phyloP scores from a whole-genome alignment of 148 eudicot genomes.

The Beta vulgaris region DNA sequence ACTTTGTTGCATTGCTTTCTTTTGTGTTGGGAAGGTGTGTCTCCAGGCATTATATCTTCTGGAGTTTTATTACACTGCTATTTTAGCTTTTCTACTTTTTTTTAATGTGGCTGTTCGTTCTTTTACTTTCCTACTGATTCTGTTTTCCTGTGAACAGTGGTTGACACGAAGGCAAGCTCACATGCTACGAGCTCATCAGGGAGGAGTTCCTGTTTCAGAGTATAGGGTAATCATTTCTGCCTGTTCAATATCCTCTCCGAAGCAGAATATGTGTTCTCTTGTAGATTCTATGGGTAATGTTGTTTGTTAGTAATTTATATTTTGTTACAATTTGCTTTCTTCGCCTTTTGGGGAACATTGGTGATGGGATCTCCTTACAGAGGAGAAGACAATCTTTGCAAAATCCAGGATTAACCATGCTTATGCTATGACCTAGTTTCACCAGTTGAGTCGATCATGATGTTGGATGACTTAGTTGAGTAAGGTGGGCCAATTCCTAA shows the following conservation, averaged over 20 bases:
- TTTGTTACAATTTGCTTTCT: background rate
- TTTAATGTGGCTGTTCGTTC: background rate
- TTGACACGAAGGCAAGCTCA: conserved; percentile 79
- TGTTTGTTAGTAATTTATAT: background rate
- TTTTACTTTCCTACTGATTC: background rate
- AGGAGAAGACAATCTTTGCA: background rate
- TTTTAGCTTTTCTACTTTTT: background rate
- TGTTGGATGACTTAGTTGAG: background rate
- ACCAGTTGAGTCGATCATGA: background rate
- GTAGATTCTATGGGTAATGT: background rate
- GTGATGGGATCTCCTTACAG: background rate
- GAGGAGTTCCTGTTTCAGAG: conserved; percentile 89
- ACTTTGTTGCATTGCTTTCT: conserved; percentile 76
- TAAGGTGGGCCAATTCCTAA: background rate
- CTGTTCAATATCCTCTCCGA: background rate
- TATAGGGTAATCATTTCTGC: conserved; percentile 58
- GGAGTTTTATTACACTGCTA: background rate
- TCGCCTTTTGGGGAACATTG: background rate
- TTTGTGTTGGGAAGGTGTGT: conserved; percentile 72
- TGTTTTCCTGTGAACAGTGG: conserved; percentile 48
- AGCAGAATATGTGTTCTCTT: background rate
- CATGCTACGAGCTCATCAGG: conserved; percentile 78
- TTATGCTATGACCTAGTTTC: background rate
- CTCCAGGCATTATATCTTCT: background rate
- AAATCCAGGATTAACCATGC: background rate